Percentiles rank a stretch among this genome's conserved stretches.
These are phyloP conservation scores for Lactuca sativa DNA, from an alignment of 129 eudicot genomes.

Conservation along the genomic window DNA sequence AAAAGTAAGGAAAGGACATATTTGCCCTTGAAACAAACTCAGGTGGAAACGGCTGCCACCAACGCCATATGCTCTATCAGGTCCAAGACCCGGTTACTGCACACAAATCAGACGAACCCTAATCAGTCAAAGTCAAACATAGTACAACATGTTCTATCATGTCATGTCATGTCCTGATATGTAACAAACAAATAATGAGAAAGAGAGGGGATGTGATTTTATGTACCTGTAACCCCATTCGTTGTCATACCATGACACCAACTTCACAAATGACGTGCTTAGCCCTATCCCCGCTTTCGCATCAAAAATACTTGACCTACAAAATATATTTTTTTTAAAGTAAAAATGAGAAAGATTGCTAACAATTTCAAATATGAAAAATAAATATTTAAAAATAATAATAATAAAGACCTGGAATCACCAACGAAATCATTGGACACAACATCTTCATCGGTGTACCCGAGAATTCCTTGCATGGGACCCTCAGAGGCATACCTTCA, in stretches of 20 bases:
- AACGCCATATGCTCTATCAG: constrained; percentile 90
- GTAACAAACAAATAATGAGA: background rate
- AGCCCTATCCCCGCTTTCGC: constrained; percentile 93
- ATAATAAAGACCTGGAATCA: constrained; percentile 62
- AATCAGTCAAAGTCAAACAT: background rate
- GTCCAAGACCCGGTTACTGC: constrained; percentile 95
- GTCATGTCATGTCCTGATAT: no score
- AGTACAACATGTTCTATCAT: background rate
- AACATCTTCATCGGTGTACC: constrained; percentile 94
- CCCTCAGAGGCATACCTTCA: constrained; percentile 89
- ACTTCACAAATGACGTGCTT: constrained; percentile 79
- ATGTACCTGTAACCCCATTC: constrained; percentile 99
- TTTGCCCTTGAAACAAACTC: constrained; percentile 1
- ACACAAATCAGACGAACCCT: constrained; percentile 13
- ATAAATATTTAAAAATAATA: background rate
- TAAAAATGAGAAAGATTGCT: background rate
- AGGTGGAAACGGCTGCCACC: constrained; percentile 60
- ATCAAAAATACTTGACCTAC: constrained; percentile 92
- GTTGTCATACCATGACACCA: constrained; percentile 90
- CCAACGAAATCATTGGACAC: constrained; percentile 97
- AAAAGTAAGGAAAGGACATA: background rate
- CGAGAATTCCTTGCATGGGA: constrained; percentile 83
- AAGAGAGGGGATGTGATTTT: background rate
- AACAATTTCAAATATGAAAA: background rate
- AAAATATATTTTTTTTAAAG: background rate